Conservation (phyloP, 192 early-diverging fungal species). For the Coemansia sp. region DNA sequence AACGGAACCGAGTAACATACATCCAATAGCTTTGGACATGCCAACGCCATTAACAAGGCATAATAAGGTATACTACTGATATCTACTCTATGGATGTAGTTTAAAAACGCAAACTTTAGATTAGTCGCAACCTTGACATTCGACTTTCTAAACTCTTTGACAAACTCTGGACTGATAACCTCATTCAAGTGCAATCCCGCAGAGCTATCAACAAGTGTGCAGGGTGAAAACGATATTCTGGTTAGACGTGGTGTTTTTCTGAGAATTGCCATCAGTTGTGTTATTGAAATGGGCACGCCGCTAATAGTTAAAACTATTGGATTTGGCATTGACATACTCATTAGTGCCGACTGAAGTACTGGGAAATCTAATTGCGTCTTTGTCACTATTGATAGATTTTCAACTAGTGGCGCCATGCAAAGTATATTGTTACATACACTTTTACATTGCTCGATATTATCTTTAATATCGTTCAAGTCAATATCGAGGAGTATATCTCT, state of each 20-base stretch:
- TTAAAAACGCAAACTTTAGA: background rate
- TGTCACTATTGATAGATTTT: background rate
- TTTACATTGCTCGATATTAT: background rate
- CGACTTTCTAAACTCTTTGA: background rate
- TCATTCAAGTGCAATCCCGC: background rate
- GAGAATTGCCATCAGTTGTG: background rate
- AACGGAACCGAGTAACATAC: background rate
- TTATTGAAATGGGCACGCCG: background rate
- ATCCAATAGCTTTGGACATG: slow-evolving; percentile 3
- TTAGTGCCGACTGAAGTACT: background rate
- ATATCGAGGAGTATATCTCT: background rate
- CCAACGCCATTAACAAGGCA: background rate
- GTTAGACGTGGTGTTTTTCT: background rate
- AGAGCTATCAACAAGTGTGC: background rate
- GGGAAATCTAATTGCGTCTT: no score
- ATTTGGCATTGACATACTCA: background rate
- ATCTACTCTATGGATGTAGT: background rate
- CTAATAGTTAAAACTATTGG: background rate
- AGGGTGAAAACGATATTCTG: background rate
- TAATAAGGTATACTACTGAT: background rate
- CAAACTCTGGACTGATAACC: background rate
- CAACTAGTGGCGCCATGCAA: background rate
- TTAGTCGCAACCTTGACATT: background rate
- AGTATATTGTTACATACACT: background rate
- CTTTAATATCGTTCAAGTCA: background rate